Evolutionary conservation across 2,329 filamentous ascomycete species (phyloP), one percentile per base, ranked within the genome.

Genomic region (Pseudocercospora fijiensis): DNA sequence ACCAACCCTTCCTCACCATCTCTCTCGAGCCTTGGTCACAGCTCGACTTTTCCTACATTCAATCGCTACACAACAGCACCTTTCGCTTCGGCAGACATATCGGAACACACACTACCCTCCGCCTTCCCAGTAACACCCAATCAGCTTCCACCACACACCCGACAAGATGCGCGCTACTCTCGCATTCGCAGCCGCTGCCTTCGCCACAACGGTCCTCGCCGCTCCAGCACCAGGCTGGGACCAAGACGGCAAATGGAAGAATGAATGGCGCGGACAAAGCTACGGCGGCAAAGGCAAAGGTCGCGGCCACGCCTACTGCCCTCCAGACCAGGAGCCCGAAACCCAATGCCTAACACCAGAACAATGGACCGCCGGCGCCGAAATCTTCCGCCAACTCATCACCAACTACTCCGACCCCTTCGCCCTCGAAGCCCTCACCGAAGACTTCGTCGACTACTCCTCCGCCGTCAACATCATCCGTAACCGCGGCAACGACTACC

Each of bases 391-490:
- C 45, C 64, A 69, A 57, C 69, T 74, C 58, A 73, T 74, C 62
- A 69, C 69, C 49, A 69, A 70, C 63, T 74, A 74, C 67, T 70
- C 70, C 13, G 68, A 69, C 28, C 69, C 69, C 58, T 66, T 73
- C 26, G 72, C 73, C 0, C 65, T 71, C 18, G 67, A 68, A 18
- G 68, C 69, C 7, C 68, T 74, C 10, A 71, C 72, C 16, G 69
- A 69, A 43, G 71, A 73, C 69, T 74, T 73, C 55, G 61, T 70
- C 61, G 73, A 74, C 66, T 73, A 72, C 60, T 67, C 70, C 10
- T 71, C 70, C 53, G 70, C 71, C 18, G 73, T 73, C 65, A 73
- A 72, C 63, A 74, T 73, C 67, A 71, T 73, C 64, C 68, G 68
- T 64, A 73, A 73, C 65, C 65, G 67, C 22, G 71, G 71, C 24